A percentile compares a stretch with the other conserved stretches of the same genome.
Evolutionary conservation across 164 flowering plant genomes (phyloP).

Genomic region (Kalanchoe fedtschenkoi): DNA sequence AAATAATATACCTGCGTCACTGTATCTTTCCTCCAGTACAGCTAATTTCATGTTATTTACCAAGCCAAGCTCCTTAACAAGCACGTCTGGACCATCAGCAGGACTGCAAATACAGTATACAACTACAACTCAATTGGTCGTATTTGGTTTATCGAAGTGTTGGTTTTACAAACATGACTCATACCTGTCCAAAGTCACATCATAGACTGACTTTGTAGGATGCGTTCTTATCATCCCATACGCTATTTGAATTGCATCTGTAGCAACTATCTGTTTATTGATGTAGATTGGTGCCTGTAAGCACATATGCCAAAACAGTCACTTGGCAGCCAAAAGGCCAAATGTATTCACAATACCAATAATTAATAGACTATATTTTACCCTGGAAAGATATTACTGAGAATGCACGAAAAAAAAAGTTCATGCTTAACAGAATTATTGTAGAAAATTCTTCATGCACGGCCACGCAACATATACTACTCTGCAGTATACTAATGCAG

Average conservation of each 20-base stretch:
- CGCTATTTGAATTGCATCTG: slow-evolving; percentile 54
- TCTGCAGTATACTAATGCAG: not conserved
- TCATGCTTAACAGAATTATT: no score
- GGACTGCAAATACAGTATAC: slow-evolving; percentile 42
- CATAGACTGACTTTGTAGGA: slow-evolving; percentile 39
- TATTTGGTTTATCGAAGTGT: not conserved
- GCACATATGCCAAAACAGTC: not conserved
- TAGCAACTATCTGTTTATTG: slow-evolving; percentile 47
- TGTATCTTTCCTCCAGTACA: slow-evolving; percentile 53
- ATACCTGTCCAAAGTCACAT: slow-evolving; percentile 71
- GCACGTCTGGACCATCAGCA: slow-evolving; percentile 51
- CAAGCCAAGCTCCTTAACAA: slow-evolving; percentile 50
- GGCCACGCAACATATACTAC: no score
- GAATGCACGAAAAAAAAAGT: not conserved
- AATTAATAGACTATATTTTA: not conserved
- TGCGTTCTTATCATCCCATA: slow-evolving; percentile 38
- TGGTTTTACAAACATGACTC: not conserved
- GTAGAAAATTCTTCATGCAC: no score
- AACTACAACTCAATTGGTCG: not conserved
- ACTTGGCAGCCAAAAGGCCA: not conserved
- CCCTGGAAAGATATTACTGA: no score
- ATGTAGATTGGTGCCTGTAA: slow-evolving; percentile 71
- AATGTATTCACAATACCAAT: not conserved
- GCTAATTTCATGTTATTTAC: slow-evolving; percentile 50
- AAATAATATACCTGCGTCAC: slow-evolving; percentile 59